A percentile compares a stretch with the other conserved stretches of the same genome.
These are phyloP conservation scores for Zizania latifolia DNA, from an alignment of 176 grass and related monocot species.

Conservation along the genomic window DNA sequence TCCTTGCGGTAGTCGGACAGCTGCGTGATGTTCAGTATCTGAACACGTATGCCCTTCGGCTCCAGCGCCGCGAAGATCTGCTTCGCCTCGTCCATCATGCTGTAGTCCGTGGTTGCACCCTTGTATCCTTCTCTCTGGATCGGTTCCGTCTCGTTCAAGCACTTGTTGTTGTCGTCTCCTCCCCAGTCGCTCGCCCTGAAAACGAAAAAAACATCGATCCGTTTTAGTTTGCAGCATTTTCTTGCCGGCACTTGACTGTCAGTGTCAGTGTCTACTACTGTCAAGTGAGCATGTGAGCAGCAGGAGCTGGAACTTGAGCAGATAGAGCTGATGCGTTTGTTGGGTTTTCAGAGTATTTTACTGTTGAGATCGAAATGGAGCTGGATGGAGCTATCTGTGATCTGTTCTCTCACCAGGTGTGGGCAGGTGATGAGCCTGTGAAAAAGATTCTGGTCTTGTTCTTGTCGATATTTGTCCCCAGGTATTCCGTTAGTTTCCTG, in stretches of 20 bases:
- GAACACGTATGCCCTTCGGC: slow-evolving; percentile 41
- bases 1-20: slow-evolving; percentile 69
- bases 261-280: neutral
- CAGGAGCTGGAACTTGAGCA: neutral
- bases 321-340: neutral
- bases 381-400: neutral
- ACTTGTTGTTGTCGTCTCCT: slow-evolving; percentile 39
- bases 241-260: too few relatives aligned
- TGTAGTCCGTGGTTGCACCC: slow-evolving; percentile 46
- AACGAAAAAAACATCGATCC: neutral
- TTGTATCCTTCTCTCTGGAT: slow-evolving; percentile 31
- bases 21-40: slow-evolving; percentile 70
- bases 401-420: slow-evolving; percentile 51
- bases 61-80: slow-evolving; percentile 19
- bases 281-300: too few relatives aligned
- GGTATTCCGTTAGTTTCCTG: slow-evolving; percentile 57
- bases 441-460: slow-evolving; percentile 67
- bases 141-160: slow-evolving; percentile 53
- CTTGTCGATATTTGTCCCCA: slow-evolving; percentile 43
- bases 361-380: neutral
- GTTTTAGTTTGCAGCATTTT: neutral
- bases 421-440: slow-evolving; percentile 74
- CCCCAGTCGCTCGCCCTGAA: slow-evolving; percentile 76
- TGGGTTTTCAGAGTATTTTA: neutral
- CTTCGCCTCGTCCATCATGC: slow-evolving; percentile 46